Base-by-base conservation (phyloP, 2,329 filamentous ascomycete genomes). In the Hypoxylon rubiginosum region DNA sequence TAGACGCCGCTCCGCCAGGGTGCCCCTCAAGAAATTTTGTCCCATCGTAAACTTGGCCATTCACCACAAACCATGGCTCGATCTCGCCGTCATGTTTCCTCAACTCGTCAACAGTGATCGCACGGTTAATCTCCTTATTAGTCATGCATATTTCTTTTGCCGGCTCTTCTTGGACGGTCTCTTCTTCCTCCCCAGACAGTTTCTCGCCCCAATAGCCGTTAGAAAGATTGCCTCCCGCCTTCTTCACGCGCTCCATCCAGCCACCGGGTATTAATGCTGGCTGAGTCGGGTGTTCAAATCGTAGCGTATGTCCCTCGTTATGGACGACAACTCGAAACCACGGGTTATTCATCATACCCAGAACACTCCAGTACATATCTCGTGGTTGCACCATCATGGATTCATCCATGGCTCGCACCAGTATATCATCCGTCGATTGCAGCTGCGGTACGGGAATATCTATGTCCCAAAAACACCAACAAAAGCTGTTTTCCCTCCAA, bases 271-370 rank as follows among this genome's bases (percentile, higher is more conserved):
- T 90, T 39, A 93, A 79, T 0, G 90, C 90, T 6, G 94, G 92
- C 68, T 94, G 91, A 2, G 93, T 97, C 0, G 94, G 94, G 72
- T 97, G 94, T 77, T 97, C 94, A 71, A 97, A 97, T 5, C 88
- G 85, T 45, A 97, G 79, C 7, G 75, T 79, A 15, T 87, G 83
- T 0, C 83, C 84, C 64, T 94, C 90, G 60, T 89, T 90, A 56
- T 88, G 87, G 58, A 97, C 91, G 1, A 90, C 88, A 0, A 97
- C 86, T 4, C 94, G 86, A 78, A 91, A 97, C 94, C 94, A 97
- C 0, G 93, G 92, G 73, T 97, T 97, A 80, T 97, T 97, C 94
- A 97, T 97, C 94, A 97, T 97, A 0, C 94, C 94, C 41, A 97
- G 82, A 1, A 97, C 93, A 65, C 89, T 94, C 94, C 94, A 97